Evolutionary conservation across 2,329 filamentous ascomycete species (phyloP).

Genomic region (Fusarium staphyleae): DNA sequence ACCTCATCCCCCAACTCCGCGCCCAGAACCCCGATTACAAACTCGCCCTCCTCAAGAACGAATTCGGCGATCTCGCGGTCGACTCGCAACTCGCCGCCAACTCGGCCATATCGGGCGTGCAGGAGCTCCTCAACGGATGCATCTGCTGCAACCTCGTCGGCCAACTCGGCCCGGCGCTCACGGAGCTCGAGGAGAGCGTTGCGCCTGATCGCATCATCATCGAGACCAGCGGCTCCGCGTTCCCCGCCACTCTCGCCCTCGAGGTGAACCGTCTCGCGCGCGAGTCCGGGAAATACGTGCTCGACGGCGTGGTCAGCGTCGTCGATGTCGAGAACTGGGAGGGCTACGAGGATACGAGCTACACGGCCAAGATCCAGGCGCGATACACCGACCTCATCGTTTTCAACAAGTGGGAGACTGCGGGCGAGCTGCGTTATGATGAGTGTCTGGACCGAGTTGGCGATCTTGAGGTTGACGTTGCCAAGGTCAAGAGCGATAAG

Average conservation of each 20-base stretch:
- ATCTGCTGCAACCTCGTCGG: slow-evolving; percentile 99
- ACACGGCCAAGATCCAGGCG: slow-evolving; percentile 87
- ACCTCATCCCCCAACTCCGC: slow-evolving; percentile 87
- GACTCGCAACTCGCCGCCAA: slow-evolving; percentile 90
- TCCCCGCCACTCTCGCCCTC: slow-evolving; percentile 88
- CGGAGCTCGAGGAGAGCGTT: slow-evolving; percentile 68
- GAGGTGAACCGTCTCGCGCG: slow-evolving; percentile 82
- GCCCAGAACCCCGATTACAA: slow-evolving; percentile 77
- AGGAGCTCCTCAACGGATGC: slow-evolving; percentile 93
- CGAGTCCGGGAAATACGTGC: slow-evolving; percentile 72
- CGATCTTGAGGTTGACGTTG: slow-evolving; percentile 79
- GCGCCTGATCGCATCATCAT: slow-evolving; percentile 86
- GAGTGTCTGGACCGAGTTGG: slow-evolving; percentile 79
- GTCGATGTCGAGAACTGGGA: slow-evolving; percentile 96
- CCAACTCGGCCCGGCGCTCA: slow-evolving; percentile 81
- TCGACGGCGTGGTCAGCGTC: slow-evolving; percentile 89
- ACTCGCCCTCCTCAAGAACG: slow-evolving; percentile 95
- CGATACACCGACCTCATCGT: slow-evolving; percentile 89
- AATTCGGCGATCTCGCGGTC: slow-evolving; percentile 93
- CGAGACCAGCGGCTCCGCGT: slow-evolving; percentile 89
- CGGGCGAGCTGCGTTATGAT: slow-evolving; percentile 77
- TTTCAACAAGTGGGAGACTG: slow-evolving; percentile 90
- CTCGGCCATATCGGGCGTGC: slow-evolving; percentile 84
- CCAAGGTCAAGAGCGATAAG: slow-evolving; percentile 84
- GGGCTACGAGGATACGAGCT: slow-evolving; percentile 90